Base-by-base conservation (phyloP, 805 yeast species). In the Torulaspora microellipsoides region DNA sequence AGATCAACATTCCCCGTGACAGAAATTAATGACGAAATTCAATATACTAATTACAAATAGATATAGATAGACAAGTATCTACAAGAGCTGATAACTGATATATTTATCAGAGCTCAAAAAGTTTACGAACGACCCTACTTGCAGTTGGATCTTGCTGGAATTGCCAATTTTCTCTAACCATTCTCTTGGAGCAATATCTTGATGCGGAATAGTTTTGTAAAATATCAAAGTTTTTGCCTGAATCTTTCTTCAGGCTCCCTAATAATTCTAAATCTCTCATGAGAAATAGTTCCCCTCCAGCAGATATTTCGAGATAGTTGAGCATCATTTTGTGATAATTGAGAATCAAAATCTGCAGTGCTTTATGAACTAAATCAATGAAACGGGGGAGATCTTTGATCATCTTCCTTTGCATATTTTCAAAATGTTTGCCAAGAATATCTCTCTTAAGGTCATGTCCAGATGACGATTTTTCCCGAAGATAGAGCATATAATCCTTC, bases 211-310 rank as follows among this genome's bases (percentile, higher is more conserved):
- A 67, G 29, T 54, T 34, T 44, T 68, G 69, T 27, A 69, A 50
- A 11, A 70, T 65, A 44, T 69, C 73, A 41, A 66, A 63, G 43
- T 66, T 62, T 37, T 61, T 65, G 12, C 67, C 66, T 3, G 49
- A 36, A 6, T 47, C 53, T 12, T 54, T 30, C 11, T 46, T 55
- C 6, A 48, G 48, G 2, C 31, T 27, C 8, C 47, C 42, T 8
- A 56, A n/a, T 11, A 34, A 35, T 20, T 56, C 53, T 3, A 54
- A 42, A 41, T 62, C 68, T 27, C 55, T 56, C 6, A 53, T 47
- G 15, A 66, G 17, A 12, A 55, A 57, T 7, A 30, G 42, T 2
- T 53, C 50, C 4, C 64, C 64, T 6, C 72, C 73, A 17, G 64
- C 48, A 30, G 69, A 37, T 15, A 54, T 49, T 38, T 53, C 56